Evolutionary conservation across 192 early-diverging fungal species (phyloP).

Genomic region (Coemansia sp.): DNA sequence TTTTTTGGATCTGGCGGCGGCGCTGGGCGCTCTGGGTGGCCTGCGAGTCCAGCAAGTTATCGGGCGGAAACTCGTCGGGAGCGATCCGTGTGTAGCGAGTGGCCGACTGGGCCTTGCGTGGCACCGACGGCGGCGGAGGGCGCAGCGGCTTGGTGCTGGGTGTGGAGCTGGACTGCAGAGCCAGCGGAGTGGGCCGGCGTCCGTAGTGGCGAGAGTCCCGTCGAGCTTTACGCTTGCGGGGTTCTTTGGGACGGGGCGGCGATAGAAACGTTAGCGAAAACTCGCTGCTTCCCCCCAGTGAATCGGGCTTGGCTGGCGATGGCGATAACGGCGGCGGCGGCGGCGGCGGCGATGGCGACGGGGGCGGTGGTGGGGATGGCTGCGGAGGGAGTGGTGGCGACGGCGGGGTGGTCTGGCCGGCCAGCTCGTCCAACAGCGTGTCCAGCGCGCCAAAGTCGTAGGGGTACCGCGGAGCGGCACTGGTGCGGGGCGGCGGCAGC

Average conservation of each 20-base stretch:
- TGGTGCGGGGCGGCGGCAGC: background rate
- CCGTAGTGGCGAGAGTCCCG: background rate
- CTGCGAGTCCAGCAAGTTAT: constrained; percentile 1
- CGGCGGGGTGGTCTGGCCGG: constrained; percentile 15
- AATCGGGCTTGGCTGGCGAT: too few species aligned
- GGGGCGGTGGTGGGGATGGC: too few species aligned
- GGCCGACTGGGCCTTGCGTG: background rate
- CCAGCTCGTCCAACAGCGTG: constrained; percentile 1
- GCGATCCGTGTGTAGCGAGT: background rate
- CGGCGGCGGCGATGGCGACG: background rate
- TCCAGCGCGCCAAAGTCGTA: constrained; percentile 24
- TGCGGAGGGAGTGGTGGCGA: constrained; percentile 6
- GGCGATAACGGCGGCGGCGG: background rate
- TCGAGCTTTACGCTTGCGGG: background rate
- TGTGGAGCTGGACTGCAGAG: constrained; percentile 2
- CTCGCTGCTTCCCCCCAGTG: constrained; percentile 37
- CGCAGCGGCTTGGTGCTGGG: background rate
- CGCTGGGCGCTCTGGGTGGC: constrained; percentile 1
- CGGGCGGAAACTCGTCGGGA: constrained; percentile 18
- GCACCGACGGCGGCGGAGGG: background rate
- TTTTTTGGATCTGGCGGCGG: too few species aligned
- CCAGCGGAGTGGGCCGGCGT: constrained; percentile 12
- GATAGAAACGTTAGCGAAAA: constrained; percentile 33
- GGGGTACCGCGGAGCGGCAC: constrained; percentile 13
- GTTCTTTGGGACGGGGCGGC: background rate